Conservation (phyloP, 2,329 filamentous ascomycete genomes). For the Microsporum audouinii region DNA sequence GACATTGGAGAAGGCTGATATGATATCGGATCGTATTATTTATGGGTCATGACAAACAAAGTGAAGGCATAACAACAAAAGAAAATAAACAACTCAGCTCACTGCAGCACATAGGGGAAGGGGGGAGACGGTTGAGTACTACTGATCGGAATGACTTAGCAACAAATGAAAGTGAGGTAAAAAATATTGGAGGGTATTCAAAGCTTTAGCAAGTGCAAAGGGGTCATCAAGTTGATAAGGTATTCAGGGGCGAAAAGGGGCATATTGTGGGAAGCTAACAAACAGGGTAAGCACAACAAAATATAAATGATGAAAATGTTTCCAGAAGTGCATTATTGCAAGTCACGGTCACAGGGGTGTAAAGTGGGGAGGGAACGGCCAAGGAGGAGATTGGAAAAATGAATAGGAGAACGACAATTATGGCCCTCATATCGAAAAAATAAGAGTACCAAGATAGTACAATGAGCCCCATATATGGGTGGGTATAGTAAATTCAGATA, state of each 20-base stretch:
- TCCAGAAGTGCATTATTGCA: neutral
- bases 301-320: neutral
- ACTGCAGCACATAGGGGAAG: neutral
- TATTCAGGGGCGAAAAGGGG: neutral
- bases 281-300: neutral
- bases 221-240: neutral
- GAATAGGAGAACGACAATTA: neutral
- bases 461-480: neutral
- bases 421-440: neutral
- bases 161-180: constrained; percentile 28
- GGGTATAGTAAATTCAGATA: neutral
- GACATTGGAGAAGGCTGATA: neutral
- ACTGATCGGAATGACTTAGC: neutral
- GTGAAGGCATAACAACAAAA: neutral
- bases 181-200: constrained; percentile 20
- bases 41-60: neutral
- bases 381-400: neutral
- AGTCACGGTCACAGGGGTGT: neutral
- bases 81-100: neutral
- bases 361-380: neutral
- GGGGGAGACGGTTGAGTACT: neutral
- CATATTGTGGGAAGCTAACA: neutral
- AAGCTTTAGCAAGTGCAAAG: neutral
- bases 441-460: neutral
- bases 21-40: neutral